phyloP scores from a whole-genome alignment of 345 rosid genomes.

The Erysimum cheiranthoides region DNA sequence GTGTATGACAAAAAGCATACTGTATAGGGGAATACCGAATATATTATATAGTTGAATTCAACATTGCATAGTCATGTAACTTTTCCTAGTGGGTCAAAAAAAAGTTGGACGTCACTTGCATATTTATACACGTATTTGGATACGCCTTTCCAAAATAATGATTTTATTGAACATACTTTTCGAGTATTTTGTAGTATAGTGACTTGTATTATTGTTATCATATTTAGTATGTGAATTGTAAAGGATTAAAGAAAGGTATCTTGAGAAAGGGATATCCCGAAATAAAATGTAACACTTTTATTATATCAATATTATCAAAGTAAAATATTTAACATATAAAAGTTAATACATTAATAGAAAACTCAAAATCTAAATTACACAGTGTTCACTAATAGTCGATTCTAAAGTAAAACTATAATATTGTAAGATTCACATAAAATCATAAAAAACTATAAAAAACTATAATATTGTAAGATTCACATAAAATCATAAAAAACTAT shows the following conservation, averaged over 20 bases:
- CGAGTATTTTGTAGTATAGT: not conserved
- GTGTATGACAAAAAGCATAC: constrained; percentile 38
- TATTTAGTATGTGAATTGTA: not conserved
- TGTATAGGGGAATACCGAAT: constrained; percentile 18
- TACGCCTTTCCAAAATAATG: constrained; percentile 23
- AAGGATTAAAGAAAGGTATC: not conserved
- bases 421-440: not conserved
- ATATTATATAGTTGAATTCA: constrained; percentile 29
- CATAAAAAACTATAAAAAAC: not conserved
- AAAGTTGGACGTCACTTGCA: constrained; percentile 29
- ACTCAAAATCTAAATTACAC: too few species aligned
- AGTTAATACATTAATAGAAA: too few species aligned
- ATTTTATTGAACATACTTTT: constrained; percentile 1
- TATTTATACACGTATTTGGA: constrained; percentile 27
- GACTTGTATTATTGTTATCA: not conserved
- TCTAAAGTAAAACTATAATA: not conserved
- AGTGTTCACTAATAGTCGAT: not conserved
- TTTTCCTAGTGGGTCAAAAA: constrained; percentile 39
- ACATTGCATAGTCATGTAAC: constrained; percentile 29
- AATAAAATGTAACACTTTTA: not conserved
- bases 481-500: not conserved
- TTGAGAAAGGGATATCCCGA: not conserved
- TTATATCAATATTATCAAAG: not conserved
- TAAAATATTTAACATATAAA: too few species aligned
- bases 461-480: not conserved